Conservation (phyloP, 805 yeast genomes). For the Lachancea quebecensis region DNA sequence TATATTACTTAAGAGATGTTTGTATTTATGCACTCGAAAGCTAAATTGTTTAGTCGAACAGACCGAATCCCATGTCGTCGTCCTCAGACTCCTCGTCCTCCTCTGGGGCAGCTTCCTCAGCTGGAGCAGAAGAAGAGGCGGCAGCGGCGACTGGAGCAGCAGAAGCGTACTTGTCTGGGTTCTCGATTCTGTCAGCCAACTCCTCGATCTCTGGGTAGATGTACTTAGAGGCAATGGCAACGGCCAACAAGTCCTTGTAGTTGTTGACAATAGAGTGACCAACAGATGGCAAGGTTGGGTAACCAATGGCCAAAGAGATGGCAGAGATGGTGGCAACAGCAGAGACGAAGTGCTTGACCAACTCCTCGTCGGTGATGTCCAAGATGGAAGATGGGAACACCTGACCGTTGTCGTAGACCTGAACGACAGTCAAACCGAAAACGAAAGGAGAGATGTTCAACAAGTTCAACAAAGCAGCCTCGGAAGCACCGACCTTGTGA, state of each 20-base stretch:
- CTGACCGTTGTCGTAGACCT: conserved; percentile 98
- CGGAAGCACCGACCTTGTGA: conserved; percentile 95
- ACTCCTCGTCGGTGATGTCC: conserved; percentile 97
- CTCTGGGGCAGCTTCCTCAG: conserved; percentile 64
- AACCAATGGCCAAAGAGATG: conserved; percentile 93
- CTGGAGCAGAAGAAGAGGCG: conserved; percentile 53
- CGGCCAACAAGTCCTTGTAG: conserved; percentile 97
- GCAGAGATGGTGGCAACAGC: conserved; percentile 94
- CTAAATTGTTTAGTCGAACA: conserved; percentile 71
- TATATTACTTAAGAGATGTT: background rate
- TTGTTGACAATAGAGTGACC: conserved; percentile 98
- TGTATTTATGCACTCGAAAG: background rate
- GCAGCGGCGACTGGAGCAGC: conserved; percentile 98
- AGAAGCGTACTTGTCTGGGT: conserved; percentile 99
- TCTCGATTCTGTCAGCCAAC: conserved; percentile 98
- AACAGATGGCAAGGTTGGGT: conserved; percentile 99
- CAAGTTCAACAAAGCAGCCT: conserved; percentile 98
- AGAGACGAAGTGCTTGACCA: conserved; percentile 81
- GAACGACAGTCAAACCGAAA: conserved; percentile 93
- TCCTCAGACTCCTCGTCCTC: conserved; percentile 61
- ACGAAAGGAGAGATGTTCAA: conserved; percentile 99
- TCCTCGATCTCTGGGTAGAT: conserved; percentile 99
- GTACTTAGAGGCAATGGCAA: conserved; percentile 97
- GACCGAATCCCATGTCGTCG: conserved; percentile 96
- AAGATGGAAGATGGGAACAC: conserved; percentile 93